Conservation (phyloP, 2,329 filamentous ascomycete species). For the Colletotrichum tofieldiae region DNA sequence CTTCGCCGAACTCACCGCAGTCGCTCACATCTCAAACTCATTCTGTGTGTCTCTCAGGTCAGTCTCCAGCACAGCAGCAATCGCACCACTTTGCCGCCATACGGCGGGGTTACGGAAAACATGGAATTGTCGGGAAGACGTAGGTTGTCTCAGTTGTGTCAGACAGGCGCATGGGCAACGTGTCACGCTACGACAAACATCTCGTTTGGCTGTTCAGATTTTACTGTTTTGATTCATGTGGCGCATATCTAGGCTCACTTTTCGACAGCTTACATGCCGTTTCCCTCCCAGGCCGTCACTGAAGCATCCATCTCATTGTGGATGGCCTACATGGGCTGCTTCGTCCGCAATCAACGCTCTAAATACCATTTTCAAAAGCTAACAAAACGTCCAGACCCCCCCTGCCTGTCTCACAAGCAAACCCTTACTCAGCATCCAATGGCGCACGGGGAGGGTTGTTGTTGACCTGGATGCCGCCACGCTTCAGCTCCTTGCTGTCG, state of each 20-base stretch:
- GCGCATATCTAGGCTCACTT: background rate
- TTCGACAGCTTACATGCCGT: background rate
- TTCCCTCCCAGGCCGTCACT: background rate
- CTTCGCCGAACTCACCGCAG: conserved; percentile 26
- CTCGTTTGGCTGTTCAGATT: too few relatives aligned
- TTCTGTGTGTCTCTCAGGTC: too few relatives aligned
- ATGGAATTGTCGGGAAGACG: background rate
- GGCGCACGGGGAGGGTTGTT: conserved; percentile 82
- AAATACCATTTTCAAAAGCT: background rate
- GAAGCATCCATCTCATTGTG: background rate
- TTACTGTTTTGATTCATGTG: background rate
- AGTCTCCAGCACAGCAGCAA: background rate
- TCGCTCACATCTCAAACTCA: background rate
- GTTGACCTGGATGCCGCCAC: conserved; percentile 90
- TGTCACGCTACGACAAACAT: background rate
- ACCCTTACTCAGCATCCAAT: conserved; percentile 80
- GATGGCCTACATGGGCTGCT: background rate
- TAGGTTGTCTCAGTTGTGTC: background rate
- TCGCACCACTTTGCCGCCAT: background rate
- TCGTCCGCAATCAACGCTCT: background rate
- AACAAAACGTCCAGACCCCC: background rate
- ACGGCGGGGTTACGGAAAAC: background rate
- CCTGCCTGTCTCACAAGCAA: background rate
- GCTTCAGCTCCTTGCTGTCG: conserved; percentile 87
- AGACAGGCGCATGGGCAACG: background rate